A percentile compares a stretch with the other conserved stretches of the same genome.
Conservation (phyloP, 306 rosid species). For the Dalbergia oliveri region DNA sequence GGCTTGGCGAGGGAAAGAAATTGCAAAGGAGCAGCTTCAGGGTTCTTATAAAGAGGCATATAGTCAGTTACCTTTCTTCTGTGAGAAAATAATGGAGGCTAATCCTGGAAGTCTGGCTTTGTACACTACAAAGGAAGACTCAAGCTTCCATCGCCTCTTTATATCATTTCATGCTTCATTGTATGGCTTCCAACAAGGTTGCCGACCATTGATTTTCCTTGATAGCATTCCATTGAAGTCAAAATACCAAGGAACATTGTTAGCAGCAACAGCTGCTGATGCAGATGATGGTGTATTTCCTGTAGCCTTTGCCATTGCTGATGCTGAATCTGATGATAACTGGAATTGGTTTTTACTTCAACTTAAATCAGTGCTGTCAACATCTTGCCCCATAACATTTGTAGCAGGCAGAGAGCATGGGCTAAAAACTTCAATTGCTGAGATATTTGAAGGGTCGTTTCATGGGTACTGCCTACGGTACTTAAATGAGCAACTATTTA, state of each 20-base stretch:
- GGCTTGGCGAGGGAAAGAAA: slow-evolving; percentile 99
- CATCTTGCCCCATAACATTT: slow-evolving; percentile 79
- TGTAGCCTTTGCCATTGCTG: slow-evolving; percentile 91
- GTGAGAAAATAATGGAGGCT: slow-evolving; percentile 90
- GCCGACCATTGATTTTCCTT: slow-evolving; percentile 92
- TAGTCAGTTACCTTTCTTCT: slow-evolving; percentile 80
- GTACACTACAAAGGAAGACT: slow-evolving; percentile 91
- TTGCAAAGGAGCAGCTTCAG: slow-evolving; percentile 99
- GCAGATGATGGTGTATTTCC: slow-evolving; percentile 91
- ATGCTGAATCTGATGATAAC: slow-evolving; percentile 88
- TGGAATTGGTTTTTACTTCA: slow-evolving; percentile 95
- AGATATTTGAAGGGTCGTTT: slow-evolving; percentile 75
- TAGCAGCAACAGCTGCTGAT: slow-evolving; percentile 93
- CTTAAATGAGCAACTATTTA: slow-evolving; percentile 87
- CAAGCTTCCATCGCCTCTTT: slow-evolving; percentile 93
- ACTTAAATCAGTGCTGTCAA: slow-evolving; percentile 79
- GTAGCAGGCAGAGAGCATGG: slow-evolving; percentile 93
- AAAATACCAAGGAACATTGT: slow-evolving; percentile 91
- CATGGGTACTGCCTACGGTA: slow-evolving; percentile 87
- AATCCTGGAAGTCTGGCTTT: slow-evolving; percentile 91
- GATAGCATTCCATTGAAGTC: slow-evolving; percentile 85
- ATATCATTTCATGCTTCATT: slow-evolving; percentile 90
- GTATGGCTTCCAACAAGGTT: slow-evolving; percentile 94
- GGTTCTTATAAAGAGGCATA: slow-evolving; percentile 97
- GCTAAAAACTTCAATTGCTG: slow-evolving; percentile 75